Evolutionary conservation across 148 eudicot species (phyloP), one percentile per base, ranked within the genome.

Genomic region (Rhododendron mucronatum): DNA sequence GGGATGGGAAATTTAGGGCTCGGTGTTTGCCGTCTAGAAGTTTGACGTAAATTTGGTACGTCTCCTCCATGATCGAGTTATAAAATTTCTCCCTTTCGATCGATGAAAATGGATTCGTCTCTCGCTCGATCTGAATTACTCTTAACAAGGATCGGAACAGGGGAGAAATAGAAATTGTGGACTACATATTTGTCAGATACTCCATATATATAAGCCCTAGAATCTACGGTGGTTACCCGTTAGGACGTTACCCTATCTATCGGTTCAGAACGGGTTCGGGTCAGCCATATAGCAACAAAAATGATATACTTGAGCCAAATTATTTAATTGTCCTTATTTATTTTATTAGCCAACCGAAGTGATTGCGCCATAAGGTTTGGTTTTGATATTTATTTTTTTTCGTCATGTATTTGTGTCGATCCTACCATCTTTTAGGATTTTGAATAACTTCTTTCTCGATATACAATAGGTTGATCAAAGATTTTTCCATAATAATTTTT

Each of bases 1-100:
- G 75, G n/a, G 33, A 21, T 12, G 84, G 0, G 75, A 59, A 82
- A n/a, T 82, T 82, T 82, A 82, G 84, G 84, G 84, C 84, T 82
- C n/a, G 65, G 84, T 10, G 14, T n/a, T 61, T 61, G 35, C 84
- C 84, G 51, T 82, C 57, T 0, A 82, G 65, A 12, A 82, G 21
- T n/a, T 82, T 82, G 21, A 82, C 75, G 23, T 11, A 61, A 53
- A 82, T 23, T 61, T 61, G 84, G 84, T 82, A 82, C 11, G 12
- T 82, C 21, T 63, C 84, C 75, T 82, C 84, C 84, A 61, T 82
- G 33, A 63, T 81, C 69, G 83, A 57, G 83, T 12, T 4, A 55
- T 16, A 16, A 10, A 41, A 20, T 16, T 37, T 80, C 61, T 50
- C 41, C 14, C 51, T 15, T n/a, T n/a, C 16, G 1, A 21, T 59